Evolutionary conservation across 805 yeast species (phyloP).

Genomic region (Yarrowia yakushimensis): DNA sequence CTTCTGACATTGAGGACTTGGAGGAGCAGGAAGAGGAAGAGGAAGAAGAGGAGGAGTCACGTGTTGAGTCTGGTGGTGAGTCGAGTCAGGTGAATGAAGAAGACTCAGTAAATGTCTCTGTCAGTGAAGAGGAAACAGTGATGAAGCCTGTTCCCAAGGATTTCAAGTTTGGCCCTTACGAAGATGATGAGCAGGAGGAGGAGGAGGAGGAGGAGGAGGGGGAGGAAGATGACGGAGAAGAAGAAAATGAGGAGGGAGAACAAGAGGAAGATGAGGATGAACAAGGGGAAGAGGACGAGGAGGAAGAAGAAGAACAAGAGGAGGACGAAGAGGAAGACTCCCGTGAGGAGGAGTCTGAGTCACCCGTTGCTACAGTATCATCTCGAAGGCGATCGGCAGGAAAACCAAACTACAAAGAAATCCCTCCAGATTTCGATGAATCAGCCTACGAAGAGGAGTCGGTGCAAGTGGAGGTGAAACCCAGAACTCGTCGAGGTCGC

Average conservation of each 20-base stretch:
- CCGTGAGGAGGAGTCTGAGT: not conserved
- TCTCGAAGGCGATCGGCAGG: not conserved
- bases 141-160: not conserved
- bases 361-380: not conserved
- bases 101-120: not conserved
- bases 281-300: not conserved
- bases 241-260: not conserved
- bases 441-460: not conserved
- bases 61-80: not conserved
- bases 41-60: not conserved
- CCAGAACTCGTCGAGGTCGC: not conserved
- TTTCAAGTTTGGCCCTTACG: not conserved
- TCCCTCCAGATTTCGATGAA: not conserved
- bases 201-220: not conserved
- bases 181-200: not conserved
- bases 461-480: not conserved
- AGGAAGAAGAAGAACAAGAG: too few species aligned
- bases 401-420: not conserved
- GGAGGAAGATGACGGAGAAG: not conserved
- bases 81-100: not conserved
- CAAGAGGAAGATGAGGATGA: not conserved
- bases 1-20: not conserved
- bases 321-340: not conserved
- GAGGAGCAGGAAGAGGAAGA: not conserved
- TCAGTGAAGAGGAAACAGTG: not conserved